phyloP scores from a whole-genome alignment of 345 rosid species.

The Eucalyptus erythrocorys region DNA sequence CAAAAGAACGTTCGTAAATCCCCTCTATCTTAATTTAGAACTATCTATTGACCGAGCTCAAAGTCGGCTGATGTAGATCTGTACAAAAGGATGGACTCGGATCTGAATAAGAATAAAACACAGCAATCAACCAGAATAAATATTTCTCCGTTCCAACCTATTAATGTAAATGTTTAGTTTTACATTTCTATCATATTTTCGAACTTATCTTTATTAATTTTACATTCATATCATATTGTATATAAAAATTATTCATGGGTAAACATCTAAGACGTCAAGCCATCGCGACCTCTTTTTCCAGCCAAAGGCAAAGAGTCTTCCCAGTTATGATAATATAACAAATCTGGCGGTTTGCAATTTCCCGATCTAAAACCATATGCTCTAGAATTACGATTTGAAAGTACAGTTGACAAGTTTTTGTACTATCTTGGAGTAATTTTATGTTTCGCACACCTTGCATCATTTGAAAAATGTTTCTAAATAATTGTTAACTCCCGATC shows the following conservation, averaged over 20 bases:
- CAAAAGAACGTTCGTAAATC: not conserved
- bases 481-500: not conserved
- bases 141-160: not conserved
- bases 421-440: not conserved
- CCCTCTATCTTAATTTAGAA: not conserved
- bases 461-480: not conserved
- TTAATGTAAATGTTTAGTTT: not conserved
- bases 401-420: not conserved
- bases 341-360: not conserved
- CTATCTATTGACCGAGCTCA: not conserved
- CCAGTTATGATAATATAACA: not conserved
- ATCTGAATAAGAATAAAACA: not conserved
- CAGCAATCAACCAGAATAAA: not conserved
- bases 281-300: not conserved
- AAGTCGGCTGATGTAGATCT: not conserved
- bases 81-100: not conserved
- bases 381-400: not conserved
- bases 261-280: not conserved
- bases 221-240: not conserved
- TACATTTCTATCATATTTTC: not conserved
- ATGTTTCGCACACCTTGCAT: not conserved
- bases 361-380: not conserved
- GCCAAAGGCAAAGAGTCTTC: not conserved
- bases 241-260: not conserved
- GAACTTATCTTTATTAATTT: not conserved